Evolutionary conservation across 192 early-diverging fungal species (phyloP).

Genomic region (Coemansia sp.): DNA sequence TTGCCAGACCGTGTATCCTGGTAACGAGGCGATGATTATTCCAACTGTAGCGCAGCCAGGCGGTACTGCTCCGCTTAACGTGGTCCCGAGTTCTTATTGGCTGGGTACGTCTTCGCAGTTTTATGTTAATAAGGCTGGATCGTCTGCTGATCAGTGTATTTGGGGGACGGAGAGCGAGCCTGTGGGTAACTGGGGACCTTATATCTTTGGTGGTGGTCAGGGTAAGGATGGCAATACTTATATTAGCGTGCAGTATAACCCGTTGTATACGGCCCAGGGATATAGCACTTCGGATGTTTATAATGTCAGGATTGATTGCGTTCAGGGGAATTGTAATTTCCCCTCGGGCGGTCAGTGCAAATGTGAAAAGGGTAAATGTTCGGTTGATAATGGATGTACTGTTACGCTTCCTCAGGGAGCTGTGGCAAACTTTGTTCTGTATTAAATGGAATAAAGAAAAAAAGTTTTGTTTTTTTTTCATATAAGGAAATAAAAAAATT

Average conservation of each 20-base stretch:
- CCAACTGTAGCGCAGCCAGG: constrained; percentile 41
- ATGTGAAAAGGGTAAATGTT: constrained; percentile 48
- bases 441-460: constrained; percentile 9
- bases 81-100: constrained; percentile 51
- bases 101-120: constrained; percentile 54
- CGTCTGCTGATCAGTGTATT: constrained; percentile 35
- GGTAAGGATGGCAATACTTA: constrained; percentile 49
- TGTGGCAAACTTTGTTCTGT: constrained; percentile 37
- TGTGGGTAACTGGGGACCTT: constrained; percentile 50
- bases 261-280: constrained; percentile 34
- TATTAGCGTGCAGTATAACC: constrained; percentile 53
- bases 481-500: too few relatives aligned
- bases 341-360: constrained; percentile 47
- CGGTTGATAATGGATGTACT: constrained; percentile 52
- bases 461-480: too few relatives aligned
- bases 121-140: constrained; percentile 51
- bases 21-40: constrained; percentile 57
- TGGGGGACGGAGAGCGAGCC: constrained; percentile 41
- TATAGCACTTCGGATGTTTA: constrained; percentile 31
- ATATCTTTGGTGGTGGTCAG: constrained; percentile 53
- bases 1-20: constrained; percentile 53
- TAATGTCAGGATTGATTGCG: constrained; percentile 42
- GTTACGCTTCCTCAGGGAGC: constrained; percentile 30
- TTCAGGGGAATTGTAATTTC: constrained; percentile 42
- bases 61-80: constrained; percentile 22